Conservation (phyloP, 805 yeast genomes). For the Kuraishia hungarica region DNA sequence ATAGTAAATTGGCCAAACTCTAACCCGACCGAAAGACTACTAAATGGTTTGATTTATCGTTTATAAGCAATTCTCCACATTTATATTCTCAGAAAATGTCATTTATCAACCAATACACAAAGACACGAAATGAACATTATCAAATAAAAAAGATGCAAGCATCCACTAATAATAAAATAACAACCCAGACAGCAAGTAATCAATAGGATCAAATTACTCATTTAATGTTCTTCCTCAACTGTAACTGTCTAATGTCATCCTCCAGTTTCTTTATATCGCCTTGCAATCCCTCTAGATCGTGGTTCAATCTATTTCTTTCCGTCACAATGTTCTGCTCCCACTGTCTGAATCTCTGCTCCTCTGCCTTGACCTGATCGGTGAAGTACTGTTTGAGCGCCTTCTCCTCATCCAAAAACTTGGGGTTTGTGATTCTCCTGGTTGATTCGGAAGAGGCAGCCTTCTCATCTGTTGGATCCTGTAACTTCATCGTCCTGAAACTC, state of each 20-base stretch:
- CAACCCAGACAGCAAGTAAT: neutral
- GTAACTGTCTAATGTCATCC: slow-evolving; percentile 62
- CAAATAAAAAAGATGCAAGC: neutral
- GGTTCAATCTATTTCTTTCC: slow-evolving; percentile 89
- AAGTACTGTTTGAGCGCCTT: slow-evolving; percentile 87
- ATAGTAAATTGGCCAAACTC: too few relatives aligned
- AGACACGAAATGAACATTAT: slow-evolving; percentile 5
- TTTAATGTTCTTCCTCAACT: slow-evolving; percentile 39
- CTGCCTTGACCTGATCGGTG: slow-evolving; percentile 94
- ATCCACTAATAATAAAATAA: neutral
- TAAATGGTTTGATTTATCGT: too few relatives aligned
- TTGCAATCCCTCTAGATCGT: slow-evolving; percentile 88
- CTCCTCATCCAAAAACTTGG: slow-evolving; percentile 94
- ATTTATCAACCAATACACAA: slow-evolving; percentile 7
- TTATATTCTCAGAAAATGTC: neutral
- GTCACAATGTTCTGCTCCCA: slow-evolving; percentile 97
- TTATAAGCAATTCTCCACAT: too few relatives aligned
- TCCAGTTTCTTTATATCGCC: slow-evolving; percentile 64
- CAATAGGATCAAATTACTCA: slow-evolving; percentile 3
- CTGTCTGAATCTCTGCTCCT: slow-evolving; percentile 94
- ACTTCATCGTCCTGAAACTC: slow-evolving; percentile 63
- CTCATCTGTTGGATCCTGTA: slow-evolving; percentile 35
- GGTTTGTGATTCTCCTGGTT: slow-evolving; percentile 58
- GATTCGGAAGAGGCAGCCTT: slow-evolving; percentile 36
- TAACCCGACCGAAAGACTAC: too few relatives aligned